Evolutionary conservation across 2,329 filamentous ascomycete genomes (phyloP), one percentile per base, ranked within the genome.

Genomic region (Penicillium sp.): DNA sequence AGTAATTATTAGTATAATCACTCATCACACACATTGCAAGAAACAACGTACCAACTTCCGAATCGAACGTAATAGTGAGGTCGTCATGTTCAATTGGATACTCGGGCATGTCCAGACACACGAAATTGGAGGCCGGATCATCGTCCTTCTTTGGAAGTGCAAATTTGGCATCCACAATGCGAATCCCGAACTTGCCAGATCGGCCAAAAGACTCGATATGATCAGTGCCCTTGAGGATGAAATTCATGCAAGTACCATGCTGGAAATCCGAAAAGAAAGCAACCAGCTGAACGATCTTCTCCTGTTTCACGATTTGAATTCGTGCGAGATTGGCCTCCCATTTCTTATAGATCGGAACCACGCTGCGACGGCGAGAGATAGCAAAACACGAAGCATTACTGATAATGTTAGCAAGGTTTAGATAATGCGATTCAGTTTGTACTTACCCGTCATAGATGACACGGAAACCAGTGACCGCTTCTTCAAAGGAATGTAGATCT

Each of bases 61-160:
- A 87, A 62, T 96, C 91, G 79, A 97, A 97, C 59, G 88, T 76
- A 68, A 97, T 87, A 11, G 88, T 84, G 64, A 97, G 91, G 77
- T 97, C 93, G 73, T 96, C 93, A 75, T 96, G 91, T 77, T 96
- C 93, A 50, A 90, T 90, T 1, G 92, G 90, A 73, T 96, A 90
- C 67, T 96, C 92, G 19, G 92, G 88, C 73, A 92, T 85, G 74
- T 96, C 93, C 57, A 96, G 76, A 71, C 90, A 95, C 39, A 96
- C 83, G 77, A 93, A 96, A 26, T 86, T 84, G 70, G 87, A 84
- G 59, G 88, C 72, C 4, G 78, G 76, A 50, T 82, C 78, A 19
- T 78, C 72, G 42, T 78, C 76, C 52, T 76, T 76, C 55, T 81
- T 87, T 4, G 92, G 92, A 54, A 96, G 78, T 3, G 90, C 89